Conservation (phyloP, 1,284 basidiomycete species). For the Irpex sp. region DNA sequence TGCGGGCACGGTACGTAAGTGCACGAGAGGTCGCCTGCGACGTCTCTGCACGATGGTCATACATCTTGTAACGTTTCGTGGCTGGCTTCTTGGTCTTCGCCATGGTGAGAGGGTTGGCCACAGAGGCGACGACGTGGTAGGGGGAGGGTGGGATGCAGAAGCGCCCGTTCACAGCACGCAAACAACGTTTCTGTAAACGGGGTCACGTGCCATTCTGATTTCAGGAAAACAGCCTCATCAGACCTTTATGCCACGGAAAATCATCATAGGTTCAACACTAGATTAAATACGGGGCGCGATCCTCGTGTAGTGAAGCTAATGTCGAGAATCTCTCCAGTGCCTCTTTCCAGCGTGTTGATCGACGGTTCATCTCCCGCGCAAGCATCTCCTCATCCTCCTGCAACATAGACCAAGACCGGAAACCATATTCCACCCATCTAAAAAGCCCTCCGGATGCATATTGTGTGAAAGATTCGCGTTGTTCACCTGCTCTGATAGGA, state of each 20-base stretch:
- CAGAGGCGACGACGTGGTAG: too few relatives aligned
- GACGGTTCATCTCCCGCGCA: not conserved
- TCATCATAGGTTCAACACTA: too few relatives aligned
- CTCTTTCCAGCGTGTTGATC: not conserved
- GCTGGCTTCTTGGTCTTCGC: not conserved
- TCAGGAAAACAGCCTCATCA: not conserved
- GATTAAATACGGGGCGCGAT: not conserved
- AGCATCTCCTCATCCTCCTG: not conserved
- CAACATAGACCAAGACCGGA: not conserved
- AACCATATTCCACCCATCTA: not conserved
- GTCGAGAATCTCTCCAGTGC: not conserved
- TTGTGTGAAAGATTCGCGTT: constrained; percentile 1
- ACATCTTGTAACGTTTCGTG: not conserved
- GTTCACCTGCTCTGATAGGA: constrained; percentile 14
- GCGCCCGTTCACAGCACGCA: too few relatives aligned
- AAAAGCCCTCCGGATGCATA: not conserved
- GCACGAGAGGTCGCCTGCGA: not conserved
- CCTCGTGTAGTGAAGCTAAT: not conserved
- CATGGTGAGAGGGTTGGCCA: not conserved
- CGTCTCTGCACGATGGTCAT: not conserved
- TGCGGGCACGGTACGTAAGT: not conserved
- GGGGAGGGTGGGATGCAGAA: too few relatives aligned
- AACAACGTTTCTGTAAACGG: not conserved
- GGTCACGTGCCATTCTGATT: not conserved
- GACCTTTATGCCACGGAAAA: too few relatives aligned